phyloP scores from a whole-genome alignment of 306 rosid genomes.

The Cucumis melo region DNA sequence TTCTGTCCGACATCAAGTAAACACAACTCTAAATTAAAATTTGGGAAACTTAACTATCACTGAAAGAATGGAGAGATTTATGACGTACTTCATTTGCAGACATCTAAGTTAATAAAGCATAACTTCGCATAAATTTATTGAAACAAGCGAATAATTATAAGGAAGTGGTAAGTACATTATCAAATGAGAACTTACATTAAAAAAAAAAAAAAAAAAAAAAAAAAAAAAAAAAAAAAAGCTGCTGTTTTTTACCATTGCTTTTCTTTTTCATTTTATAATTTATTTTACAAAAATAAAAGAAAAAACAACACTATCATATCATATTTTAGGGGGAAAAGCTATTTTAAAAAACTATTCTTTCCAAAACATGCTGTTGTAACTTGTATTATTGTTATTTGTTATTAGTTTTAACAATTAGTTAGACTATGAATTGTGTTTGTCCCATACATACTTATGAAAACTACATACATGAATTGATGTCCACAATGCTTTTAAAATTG shows the following conservation, averaged over 20 bases:
- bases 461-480: neutral
- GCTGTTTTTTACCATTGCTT: neutral
- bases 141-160: neutral
- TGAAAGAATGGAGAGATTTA: neutral
- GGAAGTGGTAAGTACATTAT: neutral
- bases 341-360: neutral
- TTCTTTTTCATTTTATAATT: neutral
- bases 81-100: neutral
- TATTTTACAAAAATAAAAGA: neutral
- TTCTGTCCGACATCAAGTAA: constrained; percentile 41
- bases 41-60: neutral
- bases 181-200: neutral
- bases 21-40: neutral
- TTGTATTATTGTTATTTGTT: neutral
- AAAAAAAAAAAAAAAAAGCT: neutral
- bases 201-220: neutral
- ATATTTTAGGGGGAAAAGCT: neutral
- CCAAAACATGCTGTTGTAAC: neutral
- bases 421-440: neutral
- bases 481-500: neutral
- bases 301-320: neutral
- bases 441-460: neutral
- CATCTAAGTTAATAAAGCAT: neutral
- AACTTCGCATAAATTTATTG: no score
- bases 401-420: neutral